Evolutionary conservation across 2,329 filamentous ascomycete genomes (phyloP), one percentile per base, ranked within the genome.

Genomic region (Verticillium tricorpus): DNA sequence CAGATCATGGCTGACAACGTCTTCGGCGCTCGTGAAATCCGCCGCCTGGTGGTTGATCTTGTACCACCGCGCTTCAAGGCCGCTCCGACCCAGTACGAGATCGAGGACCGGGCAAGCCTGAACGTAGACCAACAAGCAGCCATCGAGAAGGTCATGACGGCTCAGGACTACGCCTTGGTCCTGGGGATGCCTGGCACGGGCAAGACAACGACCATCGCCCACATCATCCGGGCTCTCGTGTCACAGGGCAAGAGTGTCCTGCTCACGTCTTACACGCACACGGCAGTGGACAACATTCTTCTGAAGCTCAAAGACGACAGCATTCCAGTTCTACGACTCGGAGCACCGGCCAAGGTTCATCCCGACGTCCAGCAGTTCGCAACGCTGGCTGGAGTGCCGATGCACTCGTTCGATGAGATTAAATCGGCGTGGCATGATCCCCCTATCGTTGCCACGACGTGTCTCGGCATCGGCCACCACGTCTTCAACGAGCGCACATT

Each of bases 101-200:
- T 92, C 14, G 76, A 84, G 3, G 85, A 85, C 39, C 83, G 85
- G 59, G 84, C 85, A 64, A 85, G 80, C 59, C 86, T 99, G 68
- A 99, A 99, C 67, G 81, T 91, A 11, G 95, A 98, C 71, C 95
- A 99, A 74, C 88, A 84, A 69, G 84, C 82, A 62, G 95, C 95
- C 0, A 93, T 99, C 59, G 85, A 92, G 68, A 98, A 97, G 75
- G 94, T 99, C 45, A 96, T 99, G 90, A 92, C 90, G 69, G 94
- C 95, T 3, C 86, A 91, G 67, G 93, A 99, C 77, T 99, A 98
- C 74, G 94, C 95, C 8, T 82, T 99, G n/a, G 93, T 99, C 14
- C 85, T 99, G 22, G 95, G 95, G 32, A 99, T 99, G 95, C 95
- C 95, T 1, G 95, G 95, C 8, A 99, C 95, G 0, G 95, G 95